Base-by-base conservation (phyloP, 805 yeast species). In the Wickerhamomyces pijperi region DNA sequence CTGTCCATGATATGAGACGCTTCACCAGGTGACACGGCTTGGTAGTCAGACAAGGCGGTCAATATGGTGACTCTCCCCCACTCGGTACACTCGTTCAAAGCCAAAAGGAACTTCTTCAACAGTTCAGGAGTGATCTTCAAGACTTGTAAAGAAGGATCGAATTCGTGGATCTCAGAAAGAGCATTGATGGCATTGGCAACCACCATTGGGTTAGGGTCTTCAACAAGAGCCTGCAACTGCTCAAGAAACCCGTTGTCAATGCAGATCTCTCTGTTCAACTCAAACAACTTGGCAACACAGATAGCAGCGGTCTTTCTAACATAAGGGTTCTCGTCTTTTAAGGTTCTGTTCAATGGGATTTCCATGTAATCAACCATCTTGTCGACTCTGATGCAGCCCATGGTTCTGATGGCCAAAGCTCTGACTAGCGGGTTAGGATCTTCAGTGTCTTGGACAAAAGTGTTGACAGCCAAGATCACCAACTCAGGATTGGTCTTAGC, bases 271-370 rank as follows among this genome's bases (percentile, higher is more conserved):
- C 88, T 76, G 52, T 83, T 81, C 53, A 90, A 65, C 52, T 90
- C 97, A 55, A 82, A 92, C 55, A 92, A 65, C 61, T 92, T 92
- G 34, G 97, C 97, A 37, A 92, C 97, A 60, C 97, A 86, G 33
- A 92, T 81, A 4, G 95, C 97, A 0, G 98, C 98, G 1, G 98
- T 92, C 54, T 94, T 92, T 46, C 99, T 72, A 37, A 92, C 99
- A 56, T 92, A 92, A 2, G 99, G 97, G 56, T 88, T 88, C 54
- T 88, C 97, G 62, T 92, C 98, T 42, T 68, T 70, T 49, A 92
- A 65, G 1, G 97, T 88, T 50, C 83, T 72, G 46, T 79, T 78
- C 46, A 92, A 66, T 1, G 98, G 98, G 17, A 81, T 78, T 46
- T 86, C 92, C 78, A 92, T 76, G 57, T 92, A 92, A 56, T 90